Evolutionary conservation across 257 asterid species (phyloP).

Genomic region (Striga asiatica): DNA sequence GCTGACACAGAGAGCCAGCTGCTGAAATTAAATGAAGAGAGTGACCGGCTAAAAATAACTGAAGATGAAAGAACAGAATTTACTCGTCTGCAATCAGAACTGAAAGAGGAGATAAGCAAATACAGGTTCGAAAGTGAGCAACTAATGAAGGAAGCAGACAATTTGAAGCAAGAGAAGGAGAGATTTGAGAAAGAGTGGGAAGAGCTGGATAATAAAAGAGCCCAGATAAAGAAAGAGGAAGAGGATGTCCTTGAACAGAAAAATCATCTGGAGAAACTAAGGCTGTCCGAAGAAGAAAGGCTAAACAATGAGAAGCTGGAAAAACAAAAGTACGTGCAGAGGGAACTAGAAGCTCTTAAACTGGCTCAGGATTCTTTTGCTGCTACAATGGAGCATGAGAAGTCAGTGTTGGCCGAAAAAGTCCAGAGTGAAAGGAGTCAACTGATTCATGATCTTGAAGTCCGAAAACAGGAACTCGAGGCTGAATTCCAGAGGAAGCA

Average conservation of each 20-base stretch:
- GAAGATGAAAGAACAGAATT: constrained; percentile 76
- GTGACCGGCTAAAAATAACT: constrained; percentile 63
- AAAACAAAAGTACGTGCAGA: constrained; percentile 42
- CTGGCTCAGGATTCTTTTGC: constrained; percentile 65
- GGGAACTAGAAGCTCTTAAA: constrained; percentile 71
- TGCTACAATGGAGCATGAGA: constrained; percentile 74
- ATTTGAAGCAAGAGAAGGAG: constrained; percentile 73
- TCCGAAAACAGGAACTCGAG: constrained; percentile 64
- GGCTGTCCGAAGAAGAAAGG: constrained; percentile 59
- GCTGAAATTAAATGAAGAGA: constrained; percentile 42
- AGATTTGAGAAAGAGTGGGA: constrained; percentile 96
- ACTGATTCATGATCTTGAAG: constrained; percentile 56
- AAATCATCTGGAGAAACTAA: constrained; percentile 38
- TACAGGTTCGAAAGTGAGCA: constrained; percentile 57
- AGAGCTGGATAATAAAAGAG: constrained; percentile 68
- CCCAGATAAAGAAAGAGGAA: constrained; percentile 51
- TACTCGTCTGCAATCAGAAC: constrained; percentile 59
- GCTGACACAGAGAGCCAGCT: constrained; percentile 49
- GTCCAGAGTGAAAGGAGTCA: constrained; percentile 43
- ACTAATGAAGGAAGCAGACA: constrained; percentile 63
- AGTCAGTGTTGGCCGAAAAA: constrained; percentile 46
- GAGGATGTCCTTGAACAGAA: constrained; percentile 46
- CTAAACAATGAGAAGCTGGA: constrained; percentile 63
- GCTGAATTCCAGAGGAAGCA: constrained; percentile 43
- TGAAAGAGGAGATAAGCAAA: constrained; percentile 81